Base-by-base conservation (phyloP, 164 flowering plant genomes). In the Vitis riparia region DNA sequence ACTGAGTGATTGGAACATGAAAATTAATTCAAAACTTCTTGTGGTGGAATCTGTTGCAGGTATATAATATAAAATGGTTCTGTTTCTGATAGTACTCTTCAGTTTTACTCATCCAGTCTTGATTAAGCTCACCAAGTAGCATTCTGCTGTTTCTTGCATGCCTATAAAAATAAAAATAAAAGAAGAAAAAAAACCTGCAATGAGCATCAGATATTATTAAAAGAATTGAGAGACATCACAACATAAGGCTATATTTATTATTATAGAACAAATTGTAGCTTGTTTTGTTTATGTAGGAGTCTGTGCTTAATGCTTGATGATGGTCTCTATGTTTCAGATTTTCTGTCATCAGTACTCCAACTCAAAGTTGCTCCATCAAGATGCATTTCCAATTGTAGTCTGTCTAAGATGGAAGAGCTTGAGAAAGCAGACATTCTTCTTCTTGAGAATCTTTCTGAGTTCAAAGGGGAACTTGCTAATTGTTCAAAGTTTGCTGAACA, bases 401-500 rank as follows among this genome's bases (percentile, higher is more conserved):
- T 68, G 60, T 75, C 74, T 52, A 71, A 75, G 67, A 48, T 57
- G 63, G 76, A 80, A 61, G 77, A 62, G 44, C 52, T 69, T 16
- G 72, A 75, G 69, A 70, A 63, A 52, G 82, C 74, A 62, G 82
- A 78, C 55, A 71, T 89, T 67, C 66, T 86, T 80, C 89, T 93
- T 71, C 74, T 85, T 63, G 89, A 87, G 59, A 90, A 90, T 80
- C 91, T 91, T 71, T 80, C 83, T n/a, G 56, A 70, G 49, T 81
- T 75, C 55, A 86, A 77, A 75, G 88, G 79, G 78, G 97, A 93
- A 75, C 71, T 76, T 68, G 86, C 93, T 19, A 91, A 93, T 77
- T 84, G 80, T 79, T 69, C 78, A 61, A 71, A 71, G 44, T 91
- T 93, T 73, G 77, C 97, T 61, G 59, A 81, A 79, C 65, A 69